phyloP scores from a whole-genome alignment of 768 basidiomycete species.

The Cyathus striatus region DNA sequence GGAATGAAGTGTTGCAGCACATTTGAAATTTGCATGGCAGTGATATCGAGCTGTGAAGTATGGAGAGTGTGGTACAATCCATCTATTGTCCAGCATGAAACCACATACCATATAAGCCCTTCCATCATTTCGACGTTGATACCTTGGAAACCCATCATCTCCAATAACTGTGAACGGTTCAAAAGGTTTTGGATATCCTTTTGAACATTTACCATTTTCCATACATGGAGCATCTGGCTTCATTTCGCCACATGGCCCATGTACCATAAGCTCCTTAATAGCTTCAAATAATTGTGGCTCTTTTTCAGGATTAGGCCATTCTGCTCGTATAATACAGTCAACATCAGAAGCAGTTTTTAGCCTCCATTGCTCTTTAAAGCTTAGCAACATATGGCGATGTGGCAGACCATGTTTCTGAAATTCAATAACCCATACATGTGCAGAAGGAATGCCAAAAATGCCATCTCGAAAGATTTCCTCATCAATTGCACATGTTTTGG shows the following conservation, averaged over 20 bases:
- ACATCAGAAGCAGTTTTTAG: background rate
- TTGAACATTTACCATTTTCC: constrained; percentile 25
- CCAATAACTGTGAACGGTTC: too few relatives aligned
- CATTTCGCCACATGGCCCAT: constrained; percentile 29
- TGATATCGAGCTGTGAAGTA: background rate
- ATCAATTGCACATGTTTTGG: constrained; percentile 31
- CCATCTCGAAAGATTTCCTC: constrained; percentile 27
- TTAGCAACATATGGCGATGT: background rate
- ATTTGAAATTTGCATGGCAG: background rate
- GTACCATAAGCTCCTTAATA: constrained; percentile 28
- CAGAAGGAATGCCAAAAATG: constrained; percentile 36
- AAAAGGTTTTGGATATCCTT: constrained; percentile 25
- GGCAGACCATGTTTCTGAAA: constrained; percentile 1
- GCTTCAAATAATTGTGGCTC: constrained; percentile 26
- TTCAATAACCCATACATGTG: constrained; percentile 46
- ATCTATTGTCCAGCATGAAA: background rate
- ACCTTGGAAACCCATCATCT: too few relatives aligned
- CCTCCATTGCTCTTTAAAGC: background rate
- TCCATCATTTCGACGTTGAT: too few relatives aligned
- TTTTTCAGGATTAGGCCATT: constrained; percentile 28
- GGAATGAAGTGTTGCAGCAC: constrained; percentile 19
- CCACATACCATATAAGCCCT: too few relatives aligned
- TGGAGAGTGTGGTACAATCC: background rate
- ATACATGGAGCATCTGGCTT: constrained; percentile 31
- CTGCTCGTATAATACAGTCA: constrained; percentile 19